Percentiles rank a stretch among this genome's conserved stretches.
Conservation (phyloP, 805 yeast genomes). For the Candida succiphila region DNA sequence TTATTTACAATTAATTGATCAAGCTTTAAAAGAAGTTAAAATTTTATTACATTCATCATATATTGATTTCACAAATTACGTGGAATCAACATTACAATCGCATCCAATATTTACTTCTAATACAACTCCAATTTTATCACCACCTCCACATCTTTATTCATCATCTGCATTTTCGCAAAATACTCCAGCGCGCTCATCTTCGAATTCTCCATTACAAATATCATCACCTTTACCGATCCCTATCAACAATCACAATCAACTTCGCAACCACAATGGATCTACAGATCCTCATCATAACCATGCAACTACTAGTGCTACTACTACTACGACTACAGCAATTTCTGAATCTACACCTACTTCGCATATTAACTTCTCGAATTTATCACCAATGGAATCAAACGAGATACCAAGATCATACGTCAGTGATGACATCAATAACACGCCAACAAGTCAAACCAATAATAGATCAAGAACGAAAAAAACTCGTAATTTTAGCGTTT, state of each 20-base stretch:
- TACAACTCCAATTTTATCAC: background rate
- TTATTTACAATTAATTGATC: constrained; percentile 5
- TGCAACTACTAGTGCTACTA: background rate
- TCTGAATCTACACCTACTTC: constrained; percentile 7
- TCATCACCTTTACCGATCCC: no score
- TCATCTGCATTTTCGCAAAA: background rate
- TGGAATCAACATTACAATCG: background rate
- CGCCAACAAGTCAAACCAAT: background rate
- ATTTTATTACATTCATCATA: constrained; percentile 19
- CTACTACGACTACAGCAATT: constrained; percentile 1
- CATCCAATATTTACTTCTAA: background rate
- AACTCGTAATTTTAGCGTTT: background rate
- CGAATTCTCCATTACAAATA: no score
- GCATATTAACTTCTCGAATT: no score
- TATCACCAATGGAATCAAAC: background rate
- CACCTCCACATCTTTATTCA: background rate
- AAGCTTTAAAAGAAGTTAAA: constrained; percentile 12
- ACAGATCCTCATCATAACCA: background rate
- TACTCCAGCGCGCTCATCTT: no score
- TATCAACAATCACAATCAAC: no score
- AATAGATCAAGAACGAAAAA: no score
- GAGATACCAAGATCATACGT: constrained; percentile 1
- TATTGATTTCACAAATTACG: constrained; percentile 19
- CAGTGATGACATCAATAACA: background rate
- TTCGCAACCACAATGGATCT: no score